Percentiles rank a stretch among this genome's conserved stretches.
These are phyloP conservation scores for Cicer chorassanicum DNA, from an alignment of 306 rosid species.

Conservation along the genomic window DNA sequence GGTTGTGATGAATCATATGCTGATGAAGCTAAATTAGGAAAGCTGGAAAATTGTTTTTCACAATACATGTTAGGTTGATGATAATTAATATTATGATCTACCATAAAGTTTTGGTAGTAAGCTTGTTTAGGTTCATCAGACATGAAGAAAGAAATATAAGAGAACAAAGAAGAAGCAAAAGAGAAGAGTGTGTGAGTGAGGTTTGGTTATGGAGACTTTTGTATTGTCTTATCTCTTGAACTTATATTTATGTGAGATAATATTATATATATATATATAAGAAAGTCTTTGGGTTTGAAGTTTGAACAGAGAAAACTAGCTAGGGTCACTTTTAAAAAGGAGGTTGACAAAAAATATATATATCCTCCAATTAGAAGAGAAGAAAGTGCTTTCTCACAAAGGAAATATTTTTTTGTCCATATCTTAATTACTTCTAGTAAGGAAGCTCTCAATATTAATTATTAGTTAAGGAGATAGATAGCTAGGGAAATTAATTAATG, in stretches of 20 bases:
- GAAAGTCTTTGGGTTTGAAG: constrained; percentile 75
- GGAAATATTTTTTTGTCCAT: constrained; percentile 60
- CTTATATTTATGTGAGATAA: constrained; percentile 40
- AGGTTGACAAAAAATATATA: constrained; percentile 65
- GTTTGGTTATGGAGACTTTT: constrained; percentile 42
- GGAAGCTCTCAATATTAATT: constrained; percentile 54
- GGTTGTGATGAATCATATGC: constrained; percentile 48
- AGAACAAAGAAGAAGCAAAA: not conserved
- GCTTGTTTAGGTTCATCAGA: constrained; percentile 64
- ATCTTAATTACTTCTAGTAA: constrained; percentile 49
- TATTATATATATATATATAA: constrained; percentile 37
- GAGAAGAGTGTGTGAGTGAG: constrained; percentile 31
- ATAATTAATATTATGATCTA: constrained; percentile 45
- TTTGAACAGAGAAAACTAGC: constrained; percentile 60
- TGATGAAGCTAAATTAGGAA: constrained; percentile 38
- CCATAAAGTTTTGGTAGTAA: constrained; percentile 55
- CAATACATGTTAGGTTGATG: constrained; percentile 47
- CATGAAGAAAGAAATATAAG: constrained; percentile 55
- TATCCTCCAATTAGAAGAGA: constrained; percentile 64
- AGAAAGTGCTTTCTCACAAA: constrained; percentile 65
- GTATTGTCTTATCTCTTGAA: constrained; percentile 46
- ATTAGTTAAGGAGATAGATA: constrained; percentile 48
- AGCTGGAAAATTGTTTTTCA: constrained; percentile 48
- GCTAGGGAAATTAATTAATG: constrained; percentile 34
- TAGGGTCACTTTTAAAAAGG: constrained; percentile 64